These are phyloP conservation scores for Babesia ovis DNA, from an alignment of 169 alveolate genomes.

Conservation along the genomic window DNA sequence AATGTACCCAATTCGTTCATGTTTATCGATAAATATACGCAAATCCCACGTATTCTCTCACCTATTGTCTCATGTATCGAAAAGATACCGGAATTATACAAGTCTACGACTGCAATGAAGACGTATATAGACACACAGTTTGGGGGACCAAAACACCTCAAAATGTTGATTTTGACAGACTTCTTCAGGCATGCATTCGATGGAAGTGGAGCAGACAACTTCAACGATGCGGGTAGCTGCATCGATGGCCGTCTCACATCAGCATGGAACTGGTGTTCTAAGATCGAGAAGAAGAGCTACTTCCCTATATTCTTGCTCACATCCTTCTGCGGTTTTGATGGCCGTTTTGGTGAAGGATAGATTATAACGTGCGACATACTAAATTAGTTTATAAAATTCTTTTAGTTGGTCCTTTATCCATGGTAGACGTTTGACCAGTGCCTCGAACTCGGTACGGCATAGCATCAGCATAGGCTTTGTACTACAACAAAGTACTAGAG, in stretches of 20 bases:
- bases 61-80: constrained; percentile 88
- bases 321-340: constrained; percentile 92
- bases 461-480: constrained; percentile 65
- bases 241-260: constrained; percentile 93
- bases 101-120: constrained; percentile 77
- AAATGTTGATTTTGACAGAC: constrained; percentile 86
- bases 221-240: constrained; percentile 93
- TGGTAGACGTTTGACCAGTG: constrained; percentile 42
- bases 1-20: constrained; percentile 91
- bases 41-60: constrained; percentile 88
- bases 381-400: constrained; percentile 47
- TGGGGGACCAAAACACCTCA: constrained; percentile 81
- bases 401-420: constrained; percentile 44
- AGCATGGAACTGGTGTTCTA: constrained; percentile 93
- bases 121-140: constrained; percentile 81
- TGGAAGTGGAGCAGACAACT: constrained; percentile 93
- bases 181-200: constrained; percentile 93
- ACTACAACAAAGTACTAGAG: constrained; percentile 67
- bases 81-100: constrained; percentile 82
- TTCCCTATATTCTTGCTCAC: constrained; percentile 89
- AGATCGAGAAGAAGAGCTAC: constrained; percentile 87
- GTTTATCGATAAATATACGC: constrained; percentile 91
- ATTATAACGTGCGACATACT: not conserved
- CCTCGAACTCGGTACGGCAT: constrained; percentile 40
- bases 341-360: constrained; percentile 70